Evolutionary conservation across 257 asterid species (phyloP), one percentile per base, ranked within the genome.

Genomic region (Linderniella brevidens): DNA sequence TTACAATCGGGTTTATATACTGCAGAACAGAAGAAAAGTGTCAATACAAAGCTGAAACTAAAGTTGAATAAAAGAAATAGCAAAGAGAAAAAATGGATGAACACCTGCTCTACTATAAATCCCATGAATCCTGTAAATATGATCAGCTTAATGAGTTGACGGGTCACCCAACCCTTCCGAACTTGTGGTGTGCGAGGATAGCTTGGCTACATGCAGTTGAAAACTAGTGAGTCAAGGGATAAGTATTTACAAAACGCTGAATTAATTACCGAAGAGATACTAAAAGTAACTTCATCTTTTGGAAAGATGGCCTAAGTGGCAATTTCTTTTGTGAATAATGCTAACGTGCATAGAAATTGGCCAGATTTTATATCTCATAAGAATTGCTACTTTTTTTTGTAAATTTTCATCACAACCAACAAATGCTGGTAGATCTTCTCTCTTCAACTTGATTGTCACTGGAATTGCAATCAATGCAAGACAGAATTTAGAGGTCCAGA

Each of bases 1-100:
- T 72, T 62, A 90, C 96, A 48, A 90, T 81, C 37, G 99, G 99
- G 59, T 90, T 90, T 59, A 79, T 85, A 56, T 90, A 90, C 99
- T 90, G 96, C 87, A 73, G 36, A 19, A 60, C 8, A 53, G 47
- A 47, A 58, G 36, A 67, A 64, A 41, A 6, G 47, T 39, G 55
- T 63, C 52, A 53, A 58, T 50, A 32, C 55, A 40, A 49, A 29
- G 49, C 29, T 44, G 48, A 25, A 25, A 25, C 48, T 44, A 5
- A 44, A 13, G 18, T 36, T 40, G 19, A 40, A 12, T 47, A 10
- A 50, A 40, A 8, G 36, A 49, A 49, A 14, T 40, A 51, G 58
- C 50, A 37, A 38, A 58, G 19, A 58, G 19, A 42, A 35, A 37
- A 48, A 39, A 11, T 17, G 55, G 49, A 66, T 49, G 54, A 54